These are phyloP conservation scores for Heritiera fomes DNA, from an alignment of 345 rosid species.

Conservation along the genomic window DNA sequence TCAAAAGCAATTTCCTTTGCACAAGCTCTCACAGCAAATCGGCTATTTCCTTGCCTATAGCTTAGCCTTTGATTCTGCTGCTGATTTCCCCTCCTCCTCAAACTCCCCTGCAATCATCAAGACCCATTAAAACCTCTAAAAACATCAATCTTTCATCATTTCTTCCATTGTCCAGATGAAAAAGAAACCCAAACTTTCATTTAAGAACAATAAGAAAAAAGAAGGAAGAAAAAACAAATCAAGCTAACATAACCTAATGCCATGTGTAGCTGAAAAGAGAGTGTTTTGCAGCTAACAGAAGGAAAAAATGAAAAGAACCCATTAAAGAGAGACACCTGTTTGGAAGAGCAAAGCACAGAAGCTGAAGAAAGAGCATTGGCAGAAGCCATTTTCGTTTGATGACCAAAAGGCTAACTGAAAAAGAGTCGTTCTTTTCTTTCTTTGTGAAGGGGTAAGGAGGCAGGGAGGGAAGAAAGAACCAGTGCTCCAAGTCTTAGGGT, in stretches of 20 bases:
- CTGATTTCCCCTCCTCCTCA: constrained; percentile 52
- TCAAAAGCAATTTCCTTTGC: constrained; percentile 93
- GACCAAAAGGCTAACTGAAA: no score
- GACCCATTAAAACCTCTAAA: not conserved
- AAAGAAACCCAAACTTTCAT: not conserved
- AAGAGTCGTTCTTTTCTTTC: not conserved
- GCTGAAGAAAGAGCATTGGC: constrained; percentile 74
- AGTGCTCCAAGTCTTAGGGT: constrained; percentile 41
- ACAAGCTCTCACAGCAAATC: constrained; percentile 68
- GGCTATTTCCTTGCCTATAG: constrained; percentile 45
- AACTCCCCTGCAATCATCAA: constrained; percentile 40
- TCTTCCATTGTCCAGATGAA: not conserved
- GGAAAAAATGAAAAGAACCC: not conserved
- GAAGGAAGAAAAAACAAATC: not conserved
- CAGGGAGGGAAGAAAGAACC: not conserved
- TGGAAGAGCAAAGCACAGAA: constrained; percentile 67
- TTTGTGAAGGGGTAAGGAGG: constrained; percentile 28
- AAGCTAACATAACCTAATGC: not conserved
- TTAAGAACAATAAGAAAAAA: not conserved
- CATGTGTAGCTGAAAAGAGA: not conserved
- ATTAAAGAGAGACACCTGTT: constrained; percentile 45
- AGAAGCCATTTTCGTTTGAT: constrained; percentile 53
- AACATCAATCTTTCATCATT: not conserved
- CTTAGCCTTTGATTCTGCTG: constrained; percentile 55
- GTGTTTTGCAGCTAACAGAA: constrained; percentile 1